Conservation (phyloP, 2,329 filamentous ascomycete species). For the Plectosphaerella plurivora region DNA sequence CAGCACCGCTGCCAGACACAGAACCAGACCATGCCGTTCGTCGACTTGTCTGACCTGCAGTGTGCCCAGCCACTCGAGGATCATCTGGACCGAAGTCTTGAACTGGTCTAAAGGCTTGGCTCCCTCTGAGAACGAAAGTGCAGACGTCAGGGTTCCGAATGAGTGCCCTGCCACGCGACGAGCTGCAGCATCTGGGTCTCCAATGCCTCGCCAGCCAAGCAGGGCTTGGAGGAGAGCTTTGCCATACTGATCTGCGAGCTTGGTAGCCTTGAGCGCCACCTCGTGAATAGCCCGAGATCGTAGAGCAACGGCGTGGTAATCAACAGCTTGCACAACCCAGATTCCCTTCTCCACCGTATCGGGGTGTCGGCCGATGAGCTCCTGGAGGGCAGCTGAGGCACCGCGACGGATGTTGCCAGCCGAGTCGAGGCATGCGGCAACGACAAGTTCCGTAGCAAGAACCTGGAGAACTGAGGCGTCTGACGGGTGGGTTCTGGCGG, state of each 20-base stretch:
- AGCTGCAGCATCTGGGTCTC: slow-evolving; percentile 69
- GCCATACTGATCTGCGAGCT: slow-evolving; percentile 66
- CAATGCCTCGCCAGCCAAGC: slow-evolving; percentile 83
- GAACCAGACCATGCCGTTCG: slow-evolving; percentile 63
- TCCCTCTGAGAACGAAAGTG: slow-evolving; percentile 22
- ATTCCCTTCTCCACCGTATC: slow-evolving; percentile 81
- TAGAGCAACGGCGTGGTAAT: slow-evolving; percentile 91
- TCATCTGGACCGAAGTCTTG: slow-evolving; percentile 29
- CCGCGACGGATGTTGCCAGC: slow-evolving; percentile 91
- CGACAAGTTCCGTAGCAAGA: slow-evolving; percentile 75
- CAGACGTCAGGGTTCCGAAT: slow-evolving; percentile 55
- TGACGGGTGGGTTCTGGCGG: slow-evolving; percentile 29
- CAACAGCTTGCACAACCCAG: slow-evolving; percentile 78
- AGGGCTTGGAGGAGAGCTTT: slow-evolving; percentile 65
- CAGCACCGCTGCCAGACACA: slow-evolving; percentile 56
- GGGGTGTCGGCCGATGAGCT: slow-evolving; percentile 88
- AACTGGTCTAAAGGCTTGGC: slow-evolving; percentile 19
- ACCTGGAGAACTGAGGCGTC: slow-evolving; percentile 62
- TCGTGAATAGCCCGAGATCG: slow-evolving; percentile 75
- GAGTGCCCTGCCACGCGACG: slow-evolving; percentile 67
- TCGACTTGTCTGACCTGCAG: slow-evolving; percentile 59
- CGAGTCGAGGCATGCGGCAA: slow-evolving; percentile 79
- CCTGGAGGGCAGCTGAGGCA: slow-evolving; percentile 88
- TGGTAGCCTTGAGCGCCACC: slow-evolving; percentile 65
- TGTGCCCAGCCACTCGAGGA: slow-evolving; percentile 38